Percentiles rank a stretch among this genome's conserved stretches.
Conservation (phyloP, 2,329 filamentous ascomycete species). For the Mycosphaerella sp. region DNA sequence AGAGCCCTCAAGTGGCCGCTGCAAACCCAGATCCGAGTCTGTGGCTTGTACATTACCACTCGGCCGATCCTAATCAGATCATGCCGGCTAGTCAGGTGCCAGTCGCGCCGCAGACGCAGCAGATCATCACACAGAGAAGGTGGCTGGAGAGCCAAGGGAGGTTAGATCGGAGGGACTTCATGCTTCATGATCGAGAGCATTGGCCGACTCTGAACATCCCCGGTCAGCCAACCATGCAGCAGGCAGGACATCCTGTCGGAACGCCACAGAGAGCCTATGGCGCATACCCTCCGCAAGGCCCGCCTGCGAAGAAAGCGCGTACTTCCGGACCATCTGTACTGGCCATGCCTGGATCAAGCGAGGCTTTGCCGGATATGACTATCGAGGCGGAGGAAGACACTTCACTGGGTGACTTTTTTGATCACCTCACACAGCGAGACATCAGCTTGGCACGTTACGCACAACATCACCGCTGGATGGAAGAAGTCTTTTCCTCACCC, state of each 20-base stretch:
- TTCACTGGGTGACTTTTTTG: slow-evolving; percentile 79
- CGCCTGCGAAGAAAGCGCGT: slow-evolving; percentile 44
- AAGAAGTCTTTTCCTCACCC: slow-evolving; percentile 87
- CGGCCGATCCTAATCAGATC: slow-evolving; percentile 66
- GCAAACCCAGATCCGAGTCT: slow-evolving; percentile 71
- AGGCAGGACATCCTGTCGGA: slow-evolving; percentile 16
- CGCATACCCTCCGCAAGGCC: slow-evolving; percentile 31
- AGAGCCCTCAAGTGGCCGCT: slow-evolving; percentile 61
- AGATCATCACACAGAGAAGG: slow-evolving; percentile 55
- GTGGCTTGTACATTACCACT: slow-evolving; percentile 87
- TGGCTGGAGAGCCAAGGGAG: slow-evolving; percentile 67
- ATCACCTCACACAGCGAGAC: slow-evolving; percentile 81
- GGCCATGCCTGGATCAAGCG: slow-evolving; percentile 39
- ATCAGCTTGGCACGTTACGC: slow-evolving; percentile 81
- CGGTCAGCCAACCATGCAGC: slow-evolving; percentile 18
- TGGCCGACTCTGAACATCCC: slow-evolving; percentile 82
- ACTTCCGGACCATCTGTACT: slow-evolving; percentile 36
- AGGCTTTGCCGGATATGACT: slow-evolving; percentile 39
- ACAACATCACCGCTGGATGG: slow-evolving; percentile 99
- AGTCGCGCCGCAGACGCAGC: slow-evolving; percentile 53
- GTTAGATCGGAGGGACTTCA: slow-evolving; percentile 85
- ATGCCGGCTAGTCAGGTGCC: slow-evolving; percentile 64
- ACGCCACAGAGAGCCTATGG: slow-evolving; percentile 20
- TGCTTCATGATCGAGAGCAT: slow-evolving; percentile 80
- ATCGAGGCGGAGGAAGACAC: slow-evolving; percentile 89